These are phyloP conservation scores for Mycena amicta DNA, from an alignment of 768 basidiomycete genomes.

Conservation along the genomic window DNA sequence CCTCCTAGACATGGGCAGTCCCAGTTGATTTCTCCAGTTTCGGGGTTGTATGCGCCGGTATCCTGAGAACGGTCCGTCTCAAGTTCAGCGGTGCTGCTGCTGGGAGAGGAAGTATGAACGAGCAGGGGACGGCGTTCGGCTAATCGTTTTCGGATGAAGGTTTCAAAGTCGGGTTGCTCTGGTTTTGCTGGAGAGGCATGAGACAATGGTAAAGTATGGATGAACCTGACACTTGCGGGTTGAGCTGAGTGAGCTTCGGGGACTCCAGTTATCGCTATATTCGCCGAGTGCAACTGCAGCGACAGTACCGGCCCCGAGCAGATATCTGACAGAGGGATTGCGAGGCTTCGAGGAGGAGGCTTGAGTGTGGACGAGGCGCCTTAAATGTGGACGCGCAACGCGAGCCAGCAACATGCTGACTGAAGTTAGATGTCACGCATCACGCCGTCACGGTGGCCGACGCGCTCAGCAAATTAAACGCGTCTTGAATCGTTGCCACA, in stretches of 20 bases:
- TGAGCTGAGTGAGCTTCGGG: background rate
- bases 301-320: constrained; percentile 3
- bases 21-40: constrained; percentile 99
- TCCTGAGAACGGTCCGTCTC: constrained; percentile 1
- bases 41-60: constrained; percentile 83
- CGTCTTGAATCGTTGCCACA: too few species aligned
- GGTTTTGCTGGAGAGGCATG: too few species aligned
- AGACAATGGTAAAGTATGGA: too few species aligned
- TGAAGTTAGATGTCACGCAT: background rate
- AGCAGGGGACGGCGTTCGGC: background rate
- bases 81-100: background rate
- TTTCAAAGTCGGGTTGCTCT: background rate
- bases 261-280: background rate
- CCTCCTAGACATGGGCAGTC: constrained; percentile 98
- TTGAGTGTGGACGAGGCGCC: constrained; percentile 15
- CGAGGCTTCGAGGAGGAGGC: constrained; percentile 2
- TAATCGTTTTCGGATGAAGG: background rate
- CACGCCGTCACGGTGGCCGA: background rate
- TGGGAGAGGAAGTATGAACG: background rate
- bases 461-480: too few species aligned
- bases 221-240: too few species aligned
- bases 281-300: constrained; percentile 1
- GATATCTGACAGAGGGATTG: constrained; percentile 4
- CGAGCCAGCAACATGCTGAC: constrained; percentile 14
- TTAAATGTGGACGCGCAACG: constrained; percentile 9